A percentile compares a stretch with the other conserved stretches of the same genome.
Evolutionary conservation across 805 yeast species (phyloP).

Genomic region (Lachancea sp.): DNA sequence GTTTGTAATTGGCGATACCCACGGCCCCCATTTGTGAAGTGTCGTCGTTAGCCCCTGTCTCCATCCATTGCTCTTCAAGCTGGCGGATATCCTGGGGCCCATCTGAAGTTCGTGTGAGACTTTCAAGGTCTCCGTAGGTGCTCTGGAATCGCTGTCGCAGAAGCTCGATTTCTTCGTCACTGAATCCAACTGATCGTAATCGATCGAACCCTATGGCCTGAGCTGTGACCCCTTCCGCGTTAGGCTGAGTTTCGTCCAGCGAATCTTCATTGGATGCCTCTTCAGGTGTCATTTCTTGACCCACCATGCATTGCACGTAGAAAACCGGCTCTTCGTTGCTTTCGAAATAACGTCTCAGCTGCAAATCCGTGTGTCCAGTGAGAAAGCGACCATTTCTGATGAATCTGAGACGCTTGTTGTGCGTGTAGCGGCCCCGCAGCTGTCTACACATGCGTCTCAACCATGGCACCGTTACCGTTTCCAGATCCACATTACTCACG

Average conservation of each 20-base stretch:
- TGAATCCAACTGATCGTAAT: slow-evolving; percentile 73
- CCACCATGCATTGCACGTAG: slow-evolving; percentile 77
- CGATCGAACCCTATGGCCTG: slow-evolving; percentile 83
- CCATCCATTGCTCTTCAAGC: slow-evolving; percentile 85
- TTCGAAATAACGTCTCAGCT: slow-evolving; percentile 15
- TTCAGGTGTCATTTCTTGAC: slow-evolving; percentile 36
- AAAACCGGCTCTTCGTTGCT: slow-evolving; percentile 30
- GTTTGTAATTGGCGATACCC: slow-evolving; percentile 36
- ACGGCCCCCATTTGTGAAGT: slow-evolving; percentile 40
- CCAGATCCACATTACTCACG: slow-evolving; percentile 20
- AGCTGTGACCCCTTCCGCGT: slow-evolving; percentile 27
- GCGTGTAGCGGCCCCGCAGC: slow-evolving; percentile 15
- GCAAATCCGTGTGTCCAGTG: slow-evolving; percentile 17
- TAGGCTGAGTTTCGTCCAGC: slow-evolving; percentile 37
- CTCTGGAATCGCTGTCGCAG: slow-evolving; percentile 68
- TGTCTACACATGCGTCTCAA: slow-evolving; percentile 27
- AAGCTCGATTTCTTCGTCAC: slow-evolving; percentile 66
- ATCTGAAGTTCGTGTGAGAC: slow-evolving; percentile 17
- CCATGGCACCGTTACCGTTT: slow-evolving; percentile 23
- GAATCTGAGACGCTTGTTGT: slow-evolving; percentile 21
- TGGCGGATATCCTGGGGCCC: slow-evolving; percentile 51
- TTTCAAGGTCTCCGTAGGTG: slow-evolving; percentile 49
- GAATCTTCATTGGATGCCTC: slow-evolving; percentile 52
- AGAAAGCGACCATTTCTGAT: slow-evolving; percentile 27
- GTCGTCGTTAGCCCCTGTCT: slow-evolving; percentile 56